Evolutionary conservation across 768 basidiomycete genomes (phyloP), one percentile per base, ranked within the genome.

Genomic region (Trametes coccinea): DNA sequence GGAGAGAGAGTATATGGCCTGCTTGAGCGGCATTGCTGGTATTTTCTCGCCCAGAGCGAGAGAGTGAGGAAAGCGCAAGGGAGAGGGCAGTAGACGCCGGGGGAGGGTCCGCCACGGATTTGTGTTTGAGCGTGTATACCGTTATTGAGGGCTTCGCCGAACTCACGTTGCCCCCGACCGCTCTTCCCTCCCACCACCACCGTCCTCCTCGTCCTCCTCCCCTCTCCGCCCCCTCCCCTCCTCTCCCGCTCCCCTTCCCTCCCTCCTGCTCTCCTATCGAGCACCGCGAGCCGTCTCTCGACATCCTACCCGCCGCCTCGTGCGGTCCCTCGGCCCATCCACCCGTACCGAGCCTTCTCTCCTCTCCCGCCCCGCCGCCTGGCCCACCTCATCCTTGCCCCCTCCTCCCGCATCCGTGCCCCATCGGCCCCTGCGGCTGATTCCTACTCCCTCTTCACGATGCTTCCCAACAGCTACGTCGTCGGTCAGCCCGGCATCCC

Each of bases 401-500:
- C 39, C 7, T 39, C 22, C 22, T 39, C 39, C 48, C 53, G 50
- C 48, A 62, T 76, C 74, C 55, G 31, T 61, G 44, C 58, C 10
- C 56, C 66, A 56, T 61, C 61, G 59, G 57, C 57, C 49, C 47
- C 52, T 29, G 86, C 86, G 86, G 84, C 86, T 71, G 85, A 88
- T 82, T 84, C 82, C 73, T 17, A 13, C 14, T 10, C 37, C 71
- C 79, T 53, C 70, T 79, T 27, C 49, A 44, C 77, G 67, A 83
- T 87, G 81, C 74, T 83, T 47, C 73, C 82, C 60, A 73, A 71
- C 67, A 79, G 75, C 72, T 82, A 84, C 73, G 77, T 76, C 60
- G 73, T 82, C 67, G 76, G 78, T 63, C 82, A 81, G 53, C 74
- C 75, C 39, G 78, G 76, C 48, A 74, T 78, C 55, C 75, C 77